Conservation (phyloP, 805 yeast genomes). For the Saccharomycopsis sp. region DNA sequence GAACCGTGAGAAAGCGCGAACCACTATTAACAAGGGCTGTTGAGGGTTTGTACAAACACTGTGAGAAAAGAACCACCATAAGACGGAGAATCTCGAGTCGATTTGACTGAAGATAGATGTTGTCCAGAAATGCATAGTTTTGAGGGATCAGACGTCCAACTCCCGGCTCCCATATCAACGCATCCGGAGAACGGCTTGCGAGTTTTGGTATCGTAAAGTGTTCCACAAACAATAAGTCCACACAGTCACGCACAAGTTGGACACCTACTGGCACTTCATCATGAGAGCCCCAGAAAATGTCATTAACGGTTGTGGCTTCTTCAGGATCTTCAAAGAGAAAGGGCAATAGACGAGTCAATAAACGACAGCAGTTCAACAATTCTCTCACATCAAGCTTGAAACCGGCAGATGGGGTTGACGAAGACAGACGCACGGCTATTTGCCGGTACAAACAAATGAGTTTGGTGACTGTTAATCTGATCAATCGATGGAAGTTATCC, state of each 20-base stretch:
- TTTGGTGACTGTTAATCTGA: constrained; percentile 36
- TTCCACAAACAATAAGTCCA: constrained; percentile 35
- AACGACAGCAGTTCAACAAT: constrained; percentile 1
- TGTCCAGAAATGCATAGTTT: constrained; percentile 22
- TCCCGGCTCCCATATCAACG: constrained; percentile 74
- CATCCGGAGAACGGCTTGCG: constrained; percentile 29
- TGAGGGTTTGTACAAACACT: constrained; percentile 46
- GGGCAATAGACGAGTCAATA: not conserved
- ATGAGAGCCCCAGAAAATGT: not conserved
- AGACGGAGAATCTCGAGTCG: constrained; percentile 63
- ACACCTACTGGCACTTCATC: constrained; percentile 32
- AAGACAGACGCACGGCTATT: not conserved
- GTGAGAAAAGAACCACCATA: constrained; percentile 54
- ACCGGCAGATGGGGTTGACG: not conserved
- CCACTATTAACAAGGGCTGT: constrained; percentile 42
- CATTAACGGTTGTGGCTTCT: not conserved
- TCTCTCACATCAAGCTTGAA: not conserved
- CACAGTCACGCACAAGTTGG: constrained; percentile 24
- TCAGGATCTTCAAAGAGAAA: not conserved
- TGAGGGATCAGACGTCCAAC: constrained; percentile 39
- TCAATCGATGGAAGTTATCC: constrained; percentile 48
- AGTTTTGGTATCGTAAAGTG: constrained; percentile 44
- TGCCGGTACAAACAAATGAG: constrained; percentile 20
- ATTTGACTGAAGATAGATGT: constrained; percentile 47
- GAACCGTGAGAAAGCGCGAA: constrained; percentile 51